Evolutionary conservation across 1,284 basidiomycete genomes (phyloP).

Genomic region (Puccinia triticina): DNA sequence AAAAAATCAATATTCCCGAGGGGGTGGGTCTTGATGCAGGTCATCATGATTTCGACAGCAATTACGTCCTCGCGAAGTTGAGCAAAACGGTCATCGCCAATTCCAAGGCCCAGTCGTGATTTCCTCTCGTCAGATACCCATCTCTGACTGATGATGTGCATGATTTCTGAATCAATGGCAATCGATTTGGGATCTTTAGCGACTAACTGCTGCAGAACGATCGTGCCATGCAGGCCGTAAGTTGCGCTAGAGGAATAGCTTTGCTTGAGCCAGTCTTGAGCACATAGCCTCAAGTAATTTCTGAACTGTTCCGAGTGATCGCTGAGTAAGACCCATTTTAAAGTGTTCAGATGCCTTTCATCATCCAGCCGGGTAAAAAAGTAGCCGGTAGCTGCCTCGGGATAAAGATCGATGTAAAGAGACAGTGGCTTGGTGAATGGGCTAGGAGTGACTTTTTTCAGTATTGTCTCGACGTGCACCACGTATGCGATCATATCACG

Average conservation of each 20-base stretch:
- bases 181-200: constrained; percentile 40
- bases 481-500: constrained; percentile 81
- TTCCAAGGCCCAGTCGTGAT: constrained; percentile 61
- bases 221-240: constrained; percentile 47
- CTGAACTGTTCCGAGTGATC: constrained; percentile 57
- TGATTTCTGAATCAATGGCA: constrained; percentile 35
- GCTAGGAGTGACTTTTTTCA: constrained; percentile 85
- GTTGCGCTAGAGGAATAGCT: constrained; percentile 23
- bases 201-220: constrained; percentile 44
- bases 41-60: constrained; percentile 76
- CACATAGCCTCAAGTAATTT: constrained; percentile 47
- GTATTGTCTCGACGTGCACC: constrained; percentile 87
- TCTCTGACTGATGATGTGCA: constrained; percentile 48
- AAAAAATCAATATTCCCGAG: constrained; percentile 80
- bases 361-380: constrained; percentile 77
- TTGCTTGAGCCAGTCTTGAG: constrained; percentile 46
- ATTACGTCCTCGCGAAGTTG: constrained; percentile 69
- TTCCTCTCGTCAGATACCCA: constrained; percentile 51
- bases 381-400: constrained; percentile 78
- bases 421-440: constrained; percentile 94
- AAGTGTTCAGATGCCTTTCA: constrained; percentile 55
- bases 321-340: constrained; percentile 55
- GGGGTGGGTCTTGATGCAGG: constrained; percentile 65
- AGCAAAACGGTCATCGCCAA: constrained; percentile 62
- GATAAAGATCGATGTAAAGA: constrained; percentile 88